These are phyloP conservation scores for Boletus rex-veris DNA, from an alignment of 768 basidiomycete species.

Conservation along the genomic window DNA sequence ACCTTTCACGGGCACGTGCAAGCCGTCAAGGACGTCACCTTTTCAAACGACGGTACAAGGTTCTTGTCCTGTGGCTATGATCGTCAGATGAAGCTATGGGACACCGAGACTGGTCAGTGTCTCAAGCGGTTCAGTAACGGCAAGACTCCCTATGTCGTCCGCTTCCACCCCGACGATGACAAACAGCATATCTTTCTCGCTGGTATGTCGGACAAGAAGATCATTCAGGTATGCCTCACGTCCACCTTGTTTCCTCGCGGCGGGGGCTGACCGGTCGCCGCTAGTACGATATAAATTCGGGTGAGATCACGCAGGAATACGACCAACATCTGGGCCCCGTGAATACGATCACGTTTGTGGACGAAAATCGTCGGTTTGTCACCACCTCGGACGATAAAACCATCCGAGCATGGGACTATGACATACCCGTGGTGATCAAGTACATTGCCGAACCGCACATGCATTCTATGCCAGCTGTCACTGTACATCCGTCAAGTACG, in stretches of 20 bases:
- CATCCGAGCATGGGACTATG: slow-evolving; percentile 98
- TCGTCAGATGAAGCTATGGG: slow-evolving; percentile 98
- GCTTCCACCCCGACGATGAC: slow-evolving; percentile 94
- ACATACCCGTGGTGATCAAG: slow-evolving; percentile 99
- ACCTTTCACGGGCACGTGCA: slow-evolving; percentile 97
- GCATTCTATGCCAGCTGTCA: slow-evolving; percentile 99
- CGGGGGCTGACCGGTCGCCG: not conserved
- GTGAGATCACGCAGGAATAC: slow-evolving; percentile 97
- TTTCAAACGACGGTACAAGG: slow-evolving; percentile 86
- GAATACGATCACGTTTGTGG: slow-evolving; percentile 98
- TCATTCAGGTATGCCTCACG: slow-evolving; percentile 73
- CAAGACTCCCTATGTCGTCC: slow-evolving; percentile 93
- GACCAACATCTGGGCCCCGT: slow-evolving; percentile 98
- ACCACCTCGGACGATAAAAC: slow-evolving; percentile 99
- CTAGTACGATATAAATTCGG: slow-evolving; percentile 93
- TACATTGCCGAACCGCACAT: slow-evolving; percentile 99
- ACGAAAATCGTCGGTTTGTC: slow-evolving; percentile 95
- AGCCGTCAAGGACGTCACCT: slow-evolving; percentile 93
- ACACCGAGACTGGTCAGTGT: slow-evolving; percentile 98
- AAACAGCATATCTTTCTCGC: slow-evolving; percentile 96
- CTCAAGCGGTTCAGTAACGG: slow-evolving; percentile 96
- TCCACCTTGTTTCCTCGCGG: not conserved
- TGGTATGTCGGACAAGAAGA: slow-evolving; percentile 99
- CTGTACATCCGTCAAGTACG: slow-evolving; percentile 91
- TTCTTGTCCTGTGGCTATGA: slow-evolving; percentile 96